Percentiles rank a stretch among this genome's conserved stretches.
Conservation (phyloP, 768 basidiomycete species). For the Lyophyllum semitale region DNA sequence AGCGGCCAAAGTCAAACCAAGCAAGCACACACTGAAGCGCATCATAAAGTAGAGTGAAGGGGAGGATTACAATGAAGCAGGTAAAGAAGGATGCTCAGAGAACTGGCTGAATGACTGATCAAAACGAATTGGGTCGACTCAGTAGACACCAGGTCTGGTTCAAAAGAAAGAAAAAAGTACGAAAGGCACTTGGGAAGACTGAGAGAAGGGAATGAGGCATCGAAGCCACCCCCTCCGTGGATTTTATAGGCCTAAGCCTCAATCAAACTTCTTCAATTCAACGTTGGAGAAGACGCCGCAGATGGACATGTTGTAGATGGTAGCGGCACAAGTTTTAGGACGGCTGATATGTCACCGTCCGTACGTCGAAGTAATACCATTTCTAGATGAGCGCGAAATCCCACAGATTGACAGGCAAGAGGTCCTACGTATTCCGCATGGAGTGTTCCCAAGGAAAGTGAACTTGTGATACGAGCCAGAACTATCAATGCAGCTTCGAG, state of each 20-base stretch:
- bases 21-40: slow-evolving; percentile 10
- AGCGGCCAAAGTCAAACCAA: slow-evolving; percentile 10
- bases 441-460: background rate
- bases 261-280: background rate
- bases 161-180: slow-evolving; percentile 3
- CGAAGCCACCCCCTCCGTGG: background rate
- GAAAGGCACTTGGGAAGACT: slow-evolving; percentile 7
- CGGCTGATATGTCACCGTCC: background rate
- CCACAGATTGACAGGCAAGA: background rate
- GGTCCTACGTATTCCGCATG: background rate
- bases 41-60: background rate
- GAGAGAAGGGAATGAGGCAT: slow-evolving; percentile 5
- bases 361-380: background rate
- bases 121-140: slow-evolving; percentile 6
- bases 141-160: slow-evolving; percentile 18
- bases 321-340: background rate
- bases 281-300: background rate
- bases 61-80: background rate
- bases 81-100: background rate
- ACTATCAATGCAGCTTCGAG: background rate
- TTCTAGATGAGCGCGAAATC: background rate
- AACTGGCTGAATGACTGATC: slow-evolving; percentile 8
- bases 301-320: background rate
- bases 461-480: background rate
- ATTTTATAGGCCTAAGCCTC: slow-evolving; percentile 6